Evolutionary conservation across 1,284 basidiomycete genomes (phyloP).

Genomic region (Boletus putidus): DNA sequence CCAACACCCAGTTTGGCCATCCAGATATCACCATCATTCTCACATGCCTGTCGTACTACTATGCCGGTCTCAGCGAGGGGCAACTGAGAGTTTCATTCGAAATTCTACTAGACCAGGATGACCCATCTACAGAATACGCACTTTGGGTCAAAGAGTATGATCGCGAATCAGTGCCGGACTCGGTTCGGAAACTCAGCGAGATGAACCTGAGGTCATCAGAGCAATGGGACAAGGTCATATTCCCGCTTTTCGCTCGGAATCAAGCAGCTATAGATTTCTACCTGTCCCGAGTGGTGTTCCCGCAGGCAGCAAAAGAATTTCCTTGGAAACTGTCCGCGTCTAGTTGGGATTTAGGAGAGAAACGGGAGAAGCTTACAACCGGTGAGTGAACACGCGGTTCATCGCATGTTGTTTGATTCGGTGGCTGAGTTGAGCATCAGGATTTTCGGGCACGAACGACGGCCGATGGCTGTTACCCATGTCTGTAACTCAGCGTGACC

Average conservation of each 20-base stretch:
- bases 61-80: constrained; percentile 42
- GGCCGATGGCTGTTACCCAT: neutral
- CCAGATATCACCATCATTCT: constrained; percentile 49
- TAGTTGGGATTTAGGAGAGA: neutral
- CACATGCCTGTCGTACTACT: constrained; percentile 54
- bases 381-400: no score
- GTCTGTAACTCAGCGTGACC: constrained; percentile 1
- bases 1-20: constrained; percentile 23
- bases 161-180: constrained; percentile 26
- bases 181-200: constrained; percentile 36
- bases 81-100: constrained; percentile 33
- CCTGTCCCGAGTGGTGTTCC: constrained; percentile 34
- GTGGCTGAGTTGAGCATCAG: neutral
- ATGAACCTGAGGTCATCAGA: constrained; percentile 44
- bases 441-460: constrained; percentile 16
- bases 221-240: constrained; percentile 35
- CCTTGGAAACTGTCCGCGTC: constrained; percentile 34
- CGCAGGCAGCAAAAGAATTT: constrained; percentile 44
- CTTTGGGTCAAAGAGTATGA: constrained; percentile 39
- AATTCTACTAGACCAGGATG: constrained; percentile 43
- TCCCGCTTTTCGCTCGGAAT: constrained; percentile 42
- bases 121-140: constrained; percentile 45
- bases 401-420: no score
- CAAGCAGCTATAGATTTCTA: constrained; percentile 49
- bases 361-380: neutral